phyloP scores from a whole-genome alignment of 257 asterid species.

The Nyctanthes arbortristis region DNA sequence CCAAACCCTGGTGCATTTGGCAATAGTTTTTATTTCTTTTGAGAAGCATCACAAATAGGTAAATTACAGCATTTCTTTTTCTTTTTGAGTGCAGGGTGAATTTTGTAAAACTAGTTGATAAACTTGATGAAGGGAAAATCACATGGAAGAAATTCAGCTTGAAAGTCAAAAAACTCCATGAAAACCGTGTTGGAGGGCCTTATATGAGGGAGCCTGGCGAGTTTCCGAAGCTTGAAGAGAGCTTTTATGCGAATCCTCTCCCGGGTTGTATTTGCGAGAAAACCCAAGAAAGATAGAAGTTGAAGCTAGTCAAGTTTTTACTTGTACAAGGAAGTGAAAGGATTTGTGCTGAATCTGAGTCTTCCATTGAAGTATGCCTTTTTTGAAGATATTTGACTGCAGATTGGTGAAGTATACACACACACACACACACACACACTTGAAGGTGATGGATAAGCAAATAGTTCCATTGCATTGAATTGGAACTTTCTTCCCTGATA shows the following conservation, averaged over 20 bases:
- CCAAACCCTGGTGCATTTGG: background rate
- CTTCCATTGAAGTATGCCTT: background rate
- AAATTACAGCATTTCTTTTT: constrained; percentile 16
- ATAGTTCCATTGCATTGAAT: constrained; percentile 21
- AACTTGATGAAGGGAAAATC: constrained; percentile 66
- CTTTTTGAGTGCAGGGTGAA: constrained; percentile 54
- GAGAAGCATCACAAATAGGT: background rate
- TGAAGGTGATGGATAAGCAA: constrained; percentile 15
- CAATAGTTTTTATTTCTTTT: background rate
- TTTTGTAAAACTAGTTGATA: constrained; percentile 80
- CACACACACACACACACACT: background rate
- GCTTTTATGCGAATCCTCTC: constrained; percentile 88
- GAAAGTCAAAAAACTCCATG: constrained; percentile 72
- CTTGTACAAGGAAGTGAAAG: background rate
- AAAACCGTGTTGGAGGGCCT: constrained; percentile 77
- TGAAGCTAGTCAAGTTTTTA: constrained; percentile 22
- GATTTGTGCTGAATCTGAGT: too few species aligned
- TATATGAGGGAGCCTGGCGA: constrained; percentile 79
- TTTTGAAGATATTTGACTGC: constrained; percentile 12
- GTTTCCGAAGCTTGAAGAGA: constrained; percentile 90
- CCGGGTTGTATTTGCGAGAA: constrained; percentile 91
- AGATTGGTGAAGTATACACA: constrained; percentile 31
- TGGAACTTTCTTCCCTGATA: constrained; percentile 32
- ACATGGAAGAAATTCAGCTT: constrained; percentile 83
- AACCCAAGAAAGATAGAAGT: constrained; percentile 34